Evolutionary conservation across 306 rosid species (phyloP), one percentile per base, ranked within the genome.

Genomic region (barrel medic (Medicago truncatula)): DNA sequence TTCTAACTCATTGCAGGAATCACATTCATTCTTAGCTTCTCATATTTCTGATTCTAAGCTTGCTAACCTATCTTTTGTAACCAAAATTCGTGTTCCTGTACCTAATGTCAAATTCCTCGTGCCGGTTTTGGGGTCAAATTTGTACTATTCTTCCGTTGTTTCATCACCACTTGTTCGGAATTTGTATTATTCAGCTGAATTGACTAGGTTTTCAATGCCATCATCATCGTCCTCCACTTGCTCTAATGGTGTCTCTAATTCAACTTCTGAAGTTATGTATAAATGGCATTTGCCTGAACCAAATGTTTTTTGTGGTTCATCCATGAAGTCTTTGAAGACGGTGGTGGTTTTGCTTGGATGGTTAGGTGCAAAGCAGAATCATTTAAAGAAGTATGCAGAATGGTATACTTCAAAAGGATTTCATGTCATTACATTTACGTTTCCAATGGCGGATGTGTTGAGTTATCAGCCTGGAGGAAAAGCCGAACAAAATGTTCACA

Each of bases 351-450:
- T 95, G 87, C 83, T 95, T 60, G 99, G 99, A 54, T 95, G 99
- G 99, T 74, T 95, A 84, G 99, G 99, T 71, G 92, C 99, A n/a
- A 95, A 85, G 87, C 99, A 95, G 78, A 95, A 82, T 56, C 99
- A 95, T 87, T 86, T 95, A 25, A 88, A 73, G 77, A 90, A 83
- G 77, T 95, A 95, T 66, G 99, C 99, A 0, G 99, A 95, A 59
- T 92, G 97, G 98, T 95, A 95, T 67, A 90, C 96, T 69, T 90
- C 99, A 5, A 90, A 83, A 77, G 97, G 97, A 18, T 95, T 78
- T 88, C 93, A 95, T 83, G 99, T 71, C 59, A 83, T 95, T 82
- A 95, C 97, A 14, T 92, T 92, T 75, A 92, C 97, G n/a, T 80
- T 90, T 78, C 97, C 97, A n/a, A 89, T 95, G 93, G 44, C 85